Percentiles rank a stretch among this genome's conserved stretches.
These are phyloP conservation scores for Chaetoscypha palmicola DNA, from an alignment of 2,329 filamentous ascomycete species.

Conservation along the genomic window DNA sequence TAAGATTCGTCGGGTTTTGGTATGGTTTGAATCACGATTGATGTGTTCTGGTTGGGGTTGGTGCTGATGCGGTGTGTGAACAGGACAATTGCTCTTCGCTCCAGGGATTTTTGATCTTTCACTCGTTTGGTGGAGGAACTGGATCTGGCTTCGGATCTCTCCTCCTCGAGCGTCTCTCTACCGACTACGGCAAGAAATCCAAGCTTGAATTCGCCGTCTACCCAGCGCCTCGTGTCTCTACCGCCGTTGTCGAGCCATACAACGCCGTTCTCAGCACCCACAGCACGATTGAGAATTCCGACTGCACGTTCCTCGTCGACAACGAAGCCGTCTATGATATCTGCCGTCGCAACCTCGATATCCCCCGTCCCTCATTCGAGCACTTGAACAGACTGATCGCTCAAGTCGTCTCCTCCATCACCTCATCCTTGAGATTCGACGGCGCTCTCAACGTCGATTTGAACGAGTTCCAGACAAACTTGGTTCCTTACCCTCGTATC, in stretches of 20 bases:
- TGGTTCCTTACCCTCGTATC: constrained; percentile 61
- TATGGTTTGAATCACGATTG: constrained; percentile 32
- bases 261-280: constrained; percentile 53
- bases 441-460: constrained; percentile 61
- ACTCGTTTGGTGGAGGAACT: constrained; percentile 62
- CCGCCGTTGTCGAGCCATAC: constrained; percentile 62
- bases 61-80: not conserved
- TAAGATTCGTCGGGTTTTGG: constrained; percentile 56
- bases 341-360: constrained; percentile 57
- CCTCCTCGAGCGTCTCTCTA: constrained; percentile 55
- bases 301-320: constrained; percentile 63
- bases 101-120: constrained; percentile 62
- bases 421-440: constrained; percentile 57
- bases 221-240: constrained; percentile 56
- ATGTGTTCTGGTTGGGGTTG: not conserved
- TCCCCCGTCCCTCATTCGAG: constrained; percentile 56
- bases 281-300: constrained; percentile 59
- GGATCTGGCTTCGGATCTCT: constrained; percentile 61
- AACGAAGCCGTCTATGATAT: constrained; percentile 65
- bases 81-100: constrained; percentile 59
- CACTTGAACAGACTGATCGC: constrained; percentile 61
- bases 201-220: constrained; percentile 63
- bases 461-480: constrained; percentile 63
- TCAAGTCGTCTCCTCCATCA: constrained; percentile 62
- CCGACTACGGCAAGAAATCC: constrained; percentile 61